Percentiles rank a stretch among this genome's conserved stretches.
Evolutionary conservation across 1,284 basidiomycete species (phyloP).

Genomic region (Polyporus tsugae): DNA sequence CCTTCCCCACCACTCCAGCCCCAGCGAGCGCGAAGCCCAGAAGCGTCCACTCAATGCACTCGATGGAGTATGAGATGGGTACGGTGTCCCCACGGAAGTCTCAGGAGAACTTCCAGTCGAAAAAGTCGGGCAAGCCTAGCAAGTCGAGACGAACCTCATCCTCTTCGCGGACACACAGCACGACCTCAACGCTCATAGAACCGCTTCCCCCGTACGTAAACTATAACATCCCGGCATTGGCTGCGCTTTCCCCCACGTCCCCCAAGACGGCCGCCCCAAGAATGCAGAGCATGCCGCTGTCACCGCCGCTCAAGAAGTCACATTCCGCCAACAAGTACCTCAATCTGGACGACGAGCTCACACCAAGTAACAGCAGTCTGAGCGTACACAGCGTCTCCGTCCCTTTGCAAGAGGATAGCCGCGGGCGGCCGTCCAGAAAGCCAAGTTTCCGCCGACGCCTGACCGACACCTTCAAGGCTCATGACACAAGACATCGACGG

Average conservation of each 20-base stretch:
- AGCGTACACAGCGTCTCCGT: slow-evolving; percentile 31
- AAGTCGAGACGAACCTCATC: slow-evolving; percentile 24
- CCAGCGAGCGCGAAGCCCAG: slow-evolving; percentile 30
- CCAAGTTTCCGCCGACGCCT: slow-evolving; percentile 55
- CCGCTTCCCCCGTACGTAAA: slow-evolving; percentile 16
- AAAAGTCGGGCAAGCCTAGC: slow-evolving; percentile 47
- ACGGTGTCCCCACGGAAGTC: slow-evolving; percentile 39
- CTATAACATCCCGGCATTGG: slow-evolving; percentile 20
- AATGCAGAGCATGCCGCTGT: slow-evolving; percentile 53
- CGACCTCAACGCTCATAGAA: slow-evolving; percentile 22
- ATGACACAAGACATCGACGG: slow-evolving; percentile 38
- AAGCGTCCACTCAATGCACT: slow-evolving; percentile 32
- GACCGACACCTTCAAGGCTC: slow-evolving; percentile 52
- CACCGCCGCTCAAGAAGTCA: slow-evolving; percentile 44
- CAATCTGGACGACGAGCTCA: slow-evolving; percentile 36
- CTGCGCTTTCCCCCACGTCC: slow-evolving; percentile 20
- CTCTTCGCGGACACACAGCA: slow-evolving; percentile 13
- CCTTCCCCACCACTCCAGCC: slow-evolving; percentile 18
- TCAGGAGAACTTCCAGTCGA: slow-evolving; percentile 52
- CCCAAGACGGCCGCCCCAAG: slow-evolving; percentile 43
- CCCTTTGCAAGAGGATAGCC: slow-evolving; percentile 41
- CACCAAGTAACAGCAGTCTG: slow-evolving; percentile 32
- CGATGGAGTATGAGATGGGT: slow-evolving; percentile 26
- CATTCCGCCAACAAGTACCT: slow-evolving; percentile 44
- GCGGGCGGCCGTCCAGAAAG: slow-evolving; percentile 53